A percentile compares a stretch with the other conserved stretches of the same genome.
These are phyloP conservation scores for Evernia prunastri DNA, from an alignment of 495 filamentous ascomycete species.

Conservation along the genomic window DNA sequence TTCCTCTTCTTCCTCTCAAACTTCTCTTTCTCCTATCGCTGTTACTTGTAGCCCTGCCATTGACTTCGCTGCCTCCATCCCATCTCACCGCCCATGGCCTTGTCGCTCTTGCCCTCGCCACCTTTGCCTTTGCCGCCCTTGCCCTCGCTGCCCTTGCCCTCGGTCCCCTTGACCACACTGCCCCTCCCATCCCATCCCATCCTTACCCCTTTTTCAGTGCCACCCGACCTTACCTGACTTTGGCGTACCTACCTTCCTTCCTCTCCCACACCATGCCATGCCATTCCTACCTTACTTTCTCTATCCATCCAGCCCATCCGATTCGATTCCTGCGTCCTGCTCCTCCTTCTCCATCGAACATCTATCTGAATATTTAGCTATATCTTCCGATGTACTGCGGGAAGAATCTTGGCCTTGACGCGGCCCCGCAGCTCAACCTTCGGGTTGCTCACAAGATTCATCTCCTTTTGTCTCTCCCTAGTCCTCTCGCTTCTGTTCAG, in stretches of 20 bases:
- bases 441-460: neutral
- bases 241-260: too few relatives aligned
- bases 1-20: neutral
- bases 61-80: too few relatives aligned
- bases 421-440: neutral
- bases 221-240: too few relatives aligned
- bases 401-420: neutral
- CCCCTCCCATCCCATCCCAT: neutral
- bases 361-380: neutral
- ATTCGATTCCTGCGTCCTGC: neutral
- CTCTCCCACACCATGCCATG: neutral
- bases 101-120: too few relatives aligned
- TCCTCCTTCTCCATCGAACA: neutral
- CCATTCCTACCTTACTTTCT: neutral
- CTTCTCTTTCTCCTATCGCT: too few relatives aligned
- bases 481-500: neutral
- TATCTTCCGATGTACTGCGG: neutral
- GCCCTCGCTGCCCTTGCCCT: too few relatives aligned
- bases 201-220: too few relatives aligned
- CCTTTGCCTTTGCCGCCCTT: too few relatives aligned
- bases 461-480: neutral
- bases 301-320: neutral
- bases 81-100: too few relatives aligned
- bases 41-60: too few relatives aligned
- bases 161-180: neutral